Evolutionary conservation across 2,329 filamentous ascomycete genomes (phyloP), one percentile per base, ranked within the genome.

Genomic region (Ophiostoma himal-ulmi): DNA sequence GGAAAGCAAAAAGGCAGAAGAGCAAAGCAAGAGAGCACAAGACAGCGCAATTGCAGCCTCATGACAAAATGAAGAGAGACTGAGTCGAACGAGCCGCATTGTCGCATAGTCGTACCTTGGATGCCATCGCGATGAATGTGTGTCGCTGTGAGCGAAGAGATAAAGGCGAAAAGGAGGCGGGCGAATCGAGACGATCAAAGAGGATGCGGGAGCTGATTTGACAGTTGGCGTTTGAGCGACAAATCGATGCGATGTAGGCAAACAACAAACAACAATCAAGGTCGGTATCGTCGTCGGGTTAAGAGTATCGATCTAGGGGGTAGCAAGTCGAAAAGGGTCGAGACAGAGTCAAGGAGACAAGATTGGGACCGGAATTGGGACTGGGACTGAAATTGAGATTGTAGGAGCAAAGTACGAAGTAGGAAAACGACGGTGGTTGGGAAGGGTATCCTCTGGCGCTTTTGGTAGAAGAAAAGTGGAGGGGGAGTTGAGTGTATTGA

Each of bases 391-490:
- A 36, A 64, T 68, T 62, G 48, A 70, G 22, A 68, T 69, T 60
- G 70, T 64, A 69, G 65, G 66, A 36, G 41, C 10, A 41, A 64
- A 52, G 41, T 48, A 39, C 36, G 62, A 70, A 71, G 41, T 48
- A 39, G 62, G 62, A 70, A 71, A 69, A 72, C 69, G 54, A 62
- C 69, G 69, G 71, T 70, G 71, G 71, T 70, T 72, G 71, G 71
- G 71, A 54, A 64, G 67, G 36, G 60, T 60, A 68, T 68, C 44
- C 52, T 65, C 52, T 70, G 57, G 65, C 62, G 34, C 30, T 70
- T 65, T 64, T 52, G 48, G 36, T 54, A 6, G 30, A 57, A 60
- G 65, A 72, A 72, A 72, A 72, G 71, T 70, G 71, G 69, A 70
- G 69, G 69, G 67, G 66, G 36, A 22, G 48, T 30, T 30, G 14